A percentile compares a stretch with the other conserved stretches of the same genome.
Evolutionary conservation across 805 yeast genomes (phyloP).

Genomic region (Teunomyces panamensis): DNA sequence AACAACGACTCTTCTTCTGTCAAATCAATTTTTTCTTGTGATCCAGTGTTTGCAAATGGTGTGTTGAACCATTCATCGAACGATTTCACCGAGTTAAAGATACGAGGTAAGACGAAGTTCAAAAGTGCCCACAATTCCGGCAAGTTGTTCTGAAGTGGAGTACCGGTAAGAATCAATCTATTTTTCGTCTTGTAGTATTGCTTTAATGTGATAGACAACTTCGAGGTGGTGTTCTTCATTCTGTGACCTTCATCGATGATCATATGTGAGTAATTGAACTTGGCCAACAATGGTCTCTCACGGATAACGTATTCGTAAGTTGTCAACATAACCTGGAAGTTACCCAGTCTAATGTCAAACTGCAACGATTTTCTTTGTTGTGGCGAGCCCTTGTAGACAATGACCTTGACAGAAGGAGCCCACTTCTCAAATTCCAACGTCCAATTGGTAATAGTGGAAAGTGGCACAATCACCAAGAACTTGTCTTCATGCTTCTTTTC

Average conservation of each 20-base stretch:
- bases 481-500: conserved; percentile 70
- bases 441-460: conserved; percentile 85
- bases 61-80: conserved; percentile 91
- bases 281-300: conserved; percentile 67
- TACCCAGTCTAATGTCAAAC: conserved; percentile 60
- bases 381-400: conserved; percentile 78
- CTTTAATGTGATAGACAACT: conserved; percentile 67
- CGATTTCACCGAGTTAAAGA: conserved; percentile 80
- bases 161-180: conserved; percentile 81
- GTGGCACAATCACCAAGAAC: conserved; percentile 76
- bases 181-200: conserved; percentile 72
- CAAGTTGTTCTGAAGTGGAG: conserved; percentile 80
- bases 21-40: conserved; percentile 74
- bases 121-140: conserved; percentile 86
- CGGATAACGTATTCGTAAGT: conserved; percentile 80
- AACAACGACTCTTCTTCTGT: conserved; percentile 84
- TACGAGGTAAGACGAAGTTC: conserved; percentile 78
- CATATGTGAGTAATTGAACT: conserved; percentile 80
- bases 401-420: conserved; percentile 76
- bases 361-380: conserved; percentile 66
- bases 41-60: conserved; percentile 82
- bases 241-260: conserved; percentile 90
- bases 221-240: conserved; percentile 78
- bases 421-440: conserved; percentile 81
- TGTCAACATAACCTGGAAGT: conserved; percentile 73